Evolutionary conservation across 768 basidiomycete species (phyloP).

Genomic region (Lyophyllum shimeji): DNA sequence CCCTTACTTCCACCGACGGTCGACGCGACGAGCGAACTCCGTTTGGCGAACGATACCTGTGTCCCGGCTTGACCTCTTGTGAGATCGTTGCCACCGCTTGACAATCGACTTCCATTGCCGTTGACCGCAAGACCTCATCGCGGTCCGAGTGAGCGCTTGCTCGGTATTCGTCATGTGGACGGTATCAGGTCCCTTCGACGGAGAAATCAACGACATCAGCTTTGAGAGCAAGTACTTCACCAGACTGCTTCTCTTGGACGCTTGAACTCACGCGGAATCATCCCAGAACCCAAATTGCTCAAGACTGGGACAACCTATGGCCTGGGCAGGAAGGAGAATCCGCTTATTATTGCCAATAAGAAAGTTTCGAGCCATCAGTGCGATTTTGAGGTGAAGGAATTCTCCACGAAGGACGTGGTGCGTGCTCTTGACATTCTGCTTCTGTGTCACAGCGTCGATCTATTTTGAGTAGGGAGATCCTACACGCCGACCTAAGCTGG

Average conservation of each 20-base stretch:
- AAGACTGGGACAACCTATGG: conserved; percentile 55
- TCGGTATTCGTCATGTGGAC: conserved; percentile 45
- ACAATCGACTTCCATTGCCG: too few relatives aligned
- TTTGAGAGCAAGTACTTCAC: conserved; percentile 37
- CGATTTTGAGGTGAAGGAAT: conserved; percentile 54
- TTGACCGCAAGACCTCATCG: background rate
- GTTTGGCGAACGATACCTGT: too few relatives aligned
- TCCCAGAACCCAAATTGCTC: conserved; percentile 50
- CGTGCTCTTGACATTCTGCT: conserved; percentile 24
- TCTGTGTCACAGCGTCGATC: background rate
- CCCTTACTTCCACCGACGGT: too few relatives aligned
- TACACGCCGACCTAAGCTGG: conserved; percentile 44
- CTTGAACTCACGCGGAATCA: background rate
- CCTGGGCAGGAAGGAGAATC: conserved; percentile 57
- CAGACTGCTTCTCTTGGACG: background rate
- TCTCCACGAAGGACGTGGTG: conserved; percentile 54
- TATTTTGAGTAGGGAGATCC: conserved; percentile 46
- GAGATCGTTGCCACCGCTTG: too few relatives aligned
- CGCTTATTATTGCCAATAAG: conserved; percentile 54
- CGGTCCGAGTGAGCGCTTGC: background rate
- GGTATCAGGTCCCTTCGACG: conserved; percentile 55
- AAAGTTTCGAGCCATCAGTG: conserved; percentile 67
- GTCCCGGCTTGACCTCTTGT: too few relatives aligned
- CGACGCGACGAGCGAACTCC: too few relatives aligned
- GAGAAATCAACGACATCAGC: conserved; percentile 32